phyloP scores from a whole-genome alignment of 139 green algal species.

The Chlorella sp. region DNA sequence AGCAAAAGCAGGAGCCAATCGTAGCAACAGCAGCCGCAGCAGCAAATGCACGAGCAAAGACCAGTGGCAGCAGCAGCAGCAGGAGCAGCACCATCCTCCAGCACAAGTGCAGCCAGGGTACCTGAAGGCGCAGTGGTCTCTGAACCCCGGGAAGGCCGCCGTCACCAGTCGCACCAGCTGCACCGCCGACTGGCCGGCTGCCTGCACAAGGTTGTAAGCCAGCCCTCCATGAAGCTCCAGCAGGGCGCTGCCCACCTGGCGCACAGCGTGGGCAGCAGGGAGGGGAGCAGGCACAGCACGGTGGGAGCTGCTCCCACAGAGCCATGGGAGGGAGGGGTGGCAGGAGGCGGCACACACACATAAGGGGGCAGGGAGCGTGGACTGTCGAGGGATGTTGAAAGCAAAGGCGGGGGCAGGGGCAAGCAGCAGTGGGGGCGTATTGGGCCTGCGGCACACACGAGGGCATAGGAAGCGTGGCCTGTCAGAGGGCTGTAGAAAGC shows the following conservation, averaged over 20 bases:
- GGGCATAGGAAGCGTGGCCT: background rate
- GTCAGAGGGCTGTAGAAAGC: too few species aligned
- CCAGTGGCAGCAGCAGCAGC: background rate
- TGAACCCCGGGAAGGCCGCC: constrained; percentile 82
- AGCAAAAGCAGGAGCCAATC: too few species aligned
- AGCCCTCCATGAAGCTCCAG: constrained; percentile 66
- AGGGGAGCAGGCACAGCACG: background rate
- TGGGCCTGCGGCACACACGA: background rate
- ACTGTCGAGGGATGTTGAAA: background rate
- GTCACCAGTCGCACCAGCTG: constrained; percentile 80
- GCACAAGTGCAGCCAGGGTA: background rate
- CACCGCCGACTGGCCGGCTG: constrained; percentile 68
- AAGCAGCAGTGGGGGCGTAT: background rate
- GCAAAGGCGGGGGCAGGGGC: background rate
- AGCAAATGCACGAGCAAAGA: background rate
- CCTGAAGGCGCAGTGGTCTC: constrained; percentile 82
- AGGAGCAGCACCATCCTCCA: background rate
- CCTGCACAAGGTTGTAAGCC: constrained; percentile 72
- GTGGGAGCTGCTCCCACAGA: background rate
- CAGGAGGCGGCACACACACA: background rate
- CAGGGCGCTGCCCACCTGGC: constrained; percentile 77
- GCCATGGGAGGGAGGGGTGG: background rate
- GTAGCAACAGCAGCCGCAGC: background rate
- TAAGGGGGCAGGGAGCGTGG: background rate
- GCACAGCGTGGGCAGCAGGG: background rate